A percentile compares a stretch with the other conserved stretches of the same genome.
Evolutionary conservation across 2,329 filamentous ascomycete genomes (phyloP).

Genomic region (Fusarium subglutinans): DNA sequence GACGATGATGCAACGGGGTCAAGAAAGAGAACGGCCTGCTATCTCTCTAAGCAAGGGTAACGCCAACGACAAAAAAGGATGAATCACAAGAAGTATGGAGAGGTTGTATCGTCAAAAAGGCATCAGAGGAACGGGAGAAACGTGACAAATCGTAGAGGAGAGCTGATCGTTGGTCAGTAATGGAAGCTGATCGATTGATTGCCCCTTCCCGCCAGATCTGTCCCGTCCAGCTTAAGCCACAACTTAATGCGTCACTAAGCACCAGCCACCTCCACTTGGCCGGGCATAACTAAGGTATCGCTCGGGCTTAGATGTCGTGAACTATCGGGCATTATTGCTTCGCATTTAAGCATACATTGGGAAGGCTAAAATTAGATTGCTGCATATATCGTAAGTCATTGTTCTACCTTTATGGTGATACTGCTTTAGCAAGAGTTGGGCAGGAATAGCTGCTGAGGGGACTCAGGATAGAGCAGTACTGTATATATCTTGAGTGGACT

Average conservation of each 20-base stretch:
- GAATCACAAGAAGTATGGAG: neutral
- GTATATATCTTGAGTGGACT: neutral
- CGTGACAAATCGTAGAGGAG: conserved; percentile 19
- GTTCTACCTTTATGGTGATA: neutral
- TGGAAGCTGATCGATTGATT: conserved; percentile 45
- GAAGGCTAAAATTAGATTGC: neutral
- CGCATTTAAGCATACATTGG: neutral
- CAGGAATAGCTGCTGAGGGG: neutral
- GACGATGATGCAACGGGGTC: conserved; percentile 5
- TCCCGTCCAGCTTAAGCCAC: conserved; percentile 38
- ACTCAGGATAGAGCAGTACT: neutral
- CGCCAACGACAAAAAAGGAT: conserved; percentile 2
- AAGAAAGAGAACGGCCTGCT: conserved; percentile 22
- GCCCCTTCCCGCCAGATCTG: neutral
- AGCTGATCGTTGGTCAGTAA: conserved; percentile 31
- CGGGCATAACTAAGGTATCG: neutral
- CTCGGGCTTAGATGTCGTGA: neutral
- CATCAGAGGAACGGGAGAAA: neutral
- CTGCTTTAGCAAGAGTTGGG: neutral
- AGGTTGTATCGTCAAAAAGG: conserved; percentile 5
- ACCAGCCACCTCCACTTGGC: conserved; percentile 39
- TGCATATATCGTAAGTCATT: neutral
- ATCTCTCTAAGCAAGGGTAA: conserved; percentile 13
- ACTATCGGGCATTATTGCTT: neutral
- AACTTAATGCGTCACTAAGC: conserved; percentile 35